A percentile compares a stretch with the other conserved stretches of the same genome.
phyloP scores from a whole-genome alignment of 2,329 filamentous ascomycete genomes.

The Anthostomella pinea region DNA sequence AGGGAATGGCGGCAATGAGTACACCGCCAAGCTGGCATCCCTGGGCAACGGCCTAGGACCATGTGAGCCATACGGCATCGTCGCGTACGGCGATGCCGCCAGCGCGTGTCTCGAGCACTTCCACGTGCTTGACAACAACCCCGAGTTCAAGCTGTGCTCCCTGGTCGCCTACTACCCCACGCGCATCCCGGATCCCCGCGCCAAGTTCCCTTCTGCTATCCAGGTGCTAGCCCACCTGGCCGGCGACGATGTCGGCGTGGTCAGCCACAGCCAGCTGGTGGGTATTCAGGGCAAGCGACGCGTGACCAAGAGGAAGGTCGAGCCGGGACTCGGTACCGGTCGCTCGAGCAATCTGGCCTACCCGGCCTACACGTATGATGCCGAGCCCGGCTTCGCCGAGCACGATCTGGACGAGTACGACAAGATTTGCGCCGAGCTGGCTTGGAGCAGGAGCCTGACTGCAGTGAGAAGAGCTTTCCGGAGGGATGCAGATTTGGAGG shows the following conservation, averaged over 20 bases:
- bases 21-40: constrained; percentile 32
- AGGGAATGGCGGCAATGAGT: constrained; percentile 34
- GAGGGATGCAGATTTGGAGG: constrained; percentile 60
- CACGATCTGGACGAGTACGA: constrained; percentile 67
- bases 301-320: constrained; percentile 32
- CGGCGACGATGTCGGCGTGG: constrained; percentile 38
- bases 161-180: constrained; percentile 46
- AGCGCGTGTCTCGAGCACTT: constrained; percentile 43
- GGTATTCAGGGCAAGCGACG: constrained; percentile 45
- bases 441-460: constrained; percentile 64
- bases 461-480: constrained; percentile 62
- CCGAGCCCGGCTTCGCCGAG: constrained; percentile 68
- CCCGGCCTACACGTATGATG: constrained; percentile 40
- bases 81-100: constrained; percentile 45
- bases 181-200: constrained; percentile 41
- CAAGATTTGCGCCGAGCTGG: constrained; percentile 59
- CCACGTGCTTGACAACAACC: constrained; percentile 43
- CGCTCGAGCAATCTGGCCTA: constrained; percentile 36
- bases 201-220: constrained; percentile 39
- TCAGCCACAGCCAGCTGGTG: constrained; percentile 41
- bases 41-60: constrained; percentile 35
- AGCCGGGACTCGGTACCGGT: constrained; percentile 37
- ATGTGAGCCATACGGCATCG: constrained; percentile 42
- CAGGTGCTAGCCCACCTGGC: constrained; percentile 40
- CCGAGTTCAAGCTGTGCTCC: constrained; percentile 40